Conservation (phyloP, 768 basidiomycete species). For the Coprinellus aureogranulatus region DNA sequence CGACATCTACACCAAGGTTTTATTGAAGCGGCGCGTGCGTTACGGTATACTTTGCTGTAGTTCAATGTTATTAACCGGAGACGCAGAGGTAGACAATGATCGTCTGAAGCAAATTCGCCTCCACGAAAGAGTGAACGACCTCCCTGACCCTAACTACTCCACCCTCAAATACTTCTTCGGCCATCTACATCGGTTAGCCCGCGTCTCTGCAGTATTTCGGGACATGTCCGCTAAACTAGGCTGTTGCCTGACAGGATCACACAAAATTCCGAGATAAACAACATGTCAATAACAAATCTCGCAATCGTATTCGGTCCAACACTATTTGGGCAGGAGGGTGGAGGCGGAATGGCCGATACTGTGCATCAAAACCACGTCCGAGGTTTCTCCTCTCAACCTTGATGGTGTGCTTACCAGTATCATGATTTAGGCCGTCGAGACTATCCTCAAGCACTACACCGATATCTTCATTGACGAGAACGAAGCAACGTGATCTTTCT, state of each 20-base stretch:
- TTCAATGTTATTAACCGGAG: neutral
- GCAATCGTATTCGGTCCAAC: conserved; percentile 99
- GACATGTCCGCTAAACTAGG: neutral
- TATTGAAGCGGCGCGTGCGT: conserved; percentile 91
- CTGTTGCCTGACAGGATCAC: conserved; percentile 53
- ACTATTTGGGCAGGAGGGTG: conserved; percentile 66
- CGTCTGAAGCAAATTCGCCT: conserved; percentile 91
- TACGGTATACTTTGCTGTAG: neutral
- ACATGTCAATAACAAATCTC: conserved; percentile 91
- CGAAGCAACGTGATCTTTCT: too few relatives aligned
- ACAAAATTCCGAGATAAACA: conserved; percentile 72
- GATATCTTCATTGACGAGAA: conserved; percentile 94
- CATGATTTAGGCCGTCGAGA: conserved; percentile 80
- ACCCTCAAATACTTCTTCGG: conserved; percentile 94
- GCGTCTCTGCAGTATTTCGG: conserved; percentile 21
- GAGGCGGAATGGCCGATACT: conserved; percentile 63
- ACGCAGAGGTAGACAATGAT: conserved; percentile 85
- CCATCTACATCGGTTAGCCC: conserved; percentile 86
- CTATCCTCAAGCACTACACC: conserved; percentile 88
- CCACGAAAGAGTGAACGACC: conserved; percentile 95
- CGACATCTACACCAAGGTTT: conserved; percentile 83
- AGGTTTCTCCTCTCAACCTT: conserved; percentile 11
- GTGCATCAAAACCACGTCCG: conserved; percentile 69
- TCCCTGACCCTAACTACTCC: conserved; percentile 98
- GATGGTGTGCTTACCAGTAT: conserved; percentile 13